Conservation (phyloP, 768 basidiomycete genomes). For the Amanita rubescens region DNA sequence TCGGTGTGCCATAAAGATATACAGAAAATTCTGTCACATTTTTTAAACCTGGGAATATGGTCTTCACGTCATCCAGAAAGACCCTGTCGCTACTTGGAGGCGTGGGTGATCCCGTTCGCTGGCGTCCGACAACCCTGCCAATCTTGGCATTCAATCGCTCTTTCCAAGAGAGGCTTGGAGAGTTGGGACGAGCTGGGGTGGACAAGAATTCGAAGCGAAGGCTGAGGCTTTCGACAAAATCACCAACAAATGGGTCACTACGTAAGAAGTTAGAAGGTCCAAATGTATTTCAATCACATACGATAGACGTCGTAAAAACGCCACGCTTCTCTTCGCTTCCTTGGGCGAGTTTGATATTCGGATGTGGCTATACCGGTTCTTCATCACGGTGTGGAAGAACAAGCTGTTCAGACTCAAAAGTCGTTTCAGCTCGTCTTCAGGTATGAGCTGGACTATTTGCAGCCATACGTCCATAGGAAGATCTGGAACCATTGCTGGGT, state of each 20-base stretch:
- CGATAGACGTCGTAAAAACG: constrained; percentile 13
- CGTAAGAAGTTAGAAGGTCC: neutral
- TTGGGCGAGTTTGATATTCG: constrained; percentile 11
- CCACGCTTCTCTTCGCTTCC: constrained; percentile 14
- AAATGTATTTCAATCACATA: constrained; percentile 6
- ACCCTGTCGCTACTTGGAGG: constrained; percentile 7
- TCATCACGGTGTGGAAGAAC: constrained; percentile 26
- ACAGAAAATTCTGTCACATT: constrained; percentile 29
- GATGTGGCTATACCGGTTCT: constrained; percentile 21
- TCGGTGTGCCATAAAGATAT: constrained; percentile 31
- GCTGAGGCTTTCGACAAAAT: constrained; percentile 11
- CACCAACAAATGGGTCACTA: constrained; percentile 17
- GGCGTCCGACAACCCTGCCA: constrained; percentile 11
- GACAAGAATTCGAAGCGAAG: constrained; percentile 1
- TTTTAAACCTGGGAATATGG: constrained; percentile 23
- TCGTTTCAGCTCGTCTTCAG: constrained; percentile 17
- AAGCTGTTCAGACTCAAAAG: constrained; percentile 24
- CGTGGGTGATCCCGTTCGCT: constrained; percentile 9
- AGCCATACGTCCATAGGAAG: constrained; percentile 29
- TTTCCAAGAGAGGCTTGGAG: neutral
- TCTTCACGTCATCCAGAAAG: constrained; percentile 20
- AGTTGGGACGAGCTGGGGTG: neutral
- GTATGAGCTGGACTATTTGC: constrained; percentile 21
- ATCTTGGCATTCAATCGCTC: neutral
- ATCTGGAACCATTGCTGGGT: constrained; percentile 10